phyloP scores from a whole-genome alignment of 2,329 filamentous ascomycete genomes.

The Stagonosporopsis rhizophila region DNA sequence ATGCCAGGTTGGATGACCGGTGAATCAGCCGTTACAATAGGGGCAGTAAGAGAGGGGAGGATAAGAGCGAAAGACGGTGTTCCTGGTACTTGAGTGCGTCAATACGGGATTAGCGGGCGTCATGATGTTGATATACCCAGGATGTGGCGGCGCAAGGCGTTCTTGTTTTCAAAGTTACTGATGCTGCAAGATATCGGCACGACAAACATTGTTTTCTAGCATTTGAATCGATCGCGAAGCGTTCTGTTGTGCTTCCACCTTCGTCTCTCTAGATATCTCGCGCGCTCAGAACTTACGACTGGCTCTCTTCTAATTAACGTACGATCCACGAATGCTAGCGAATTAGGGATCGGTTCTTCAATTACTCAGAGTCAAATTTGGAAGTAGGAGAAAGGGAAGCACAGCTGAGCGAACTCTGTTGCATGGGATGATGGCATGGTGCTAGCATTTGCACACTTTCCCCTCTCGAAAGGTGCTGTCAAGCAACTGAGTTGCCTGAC shows the following conservation, averaged over 20 bases:
- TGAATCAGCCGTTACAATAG: slow-evolving; percentile 79
- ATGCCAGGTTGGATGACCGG: slow-evolving; percentile 95
- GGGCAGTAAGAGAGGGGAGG: slow-evolving; percentile 71
- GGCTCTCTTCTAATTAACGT: too few relatives aligned
- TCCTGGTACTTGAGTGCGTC: slow-evolving; percentile 29
- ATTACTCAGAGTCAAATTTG: too few relatives aligned
- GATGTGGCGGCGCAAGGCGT: slow-evolving; percentile 28
- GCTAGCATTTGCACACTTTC: too few relatives aligned
- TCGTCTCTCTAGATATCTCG: too few relatives aligned
- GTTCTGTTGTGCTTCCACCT: background rate
- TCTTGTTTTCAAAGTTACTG: background rate
- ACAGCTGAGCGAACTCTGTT: too few relatives aligned
- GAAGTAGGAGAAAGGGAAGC: too few relatives aligned
- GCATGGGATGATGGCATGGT: too few relatives aligned
- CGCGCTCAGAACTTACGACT: background rate
- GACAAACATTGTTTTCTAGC: background rate
- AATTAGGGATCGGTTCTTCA: too few relatives aligned
- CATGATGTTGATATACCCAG: slow-evolving; percentile 35
- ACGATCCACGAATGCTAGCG: too few relatives aligned
- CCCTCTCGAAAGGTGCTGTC: too few relatives aligned
- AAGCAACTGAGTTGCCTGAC: too few relatives aligned
- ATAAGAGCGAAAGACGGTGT: slow-evolving; percentile 53
- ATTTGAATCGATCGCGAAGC: background rate
- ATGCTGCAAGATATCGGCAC: background rate
- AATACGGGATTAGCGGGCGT: slow-evolving; percentile 16